Evolutionary conservation across 1,284 basidiomycete genomes (phyloP).

Genomic region (Trichosporon ovoides): DNA sequence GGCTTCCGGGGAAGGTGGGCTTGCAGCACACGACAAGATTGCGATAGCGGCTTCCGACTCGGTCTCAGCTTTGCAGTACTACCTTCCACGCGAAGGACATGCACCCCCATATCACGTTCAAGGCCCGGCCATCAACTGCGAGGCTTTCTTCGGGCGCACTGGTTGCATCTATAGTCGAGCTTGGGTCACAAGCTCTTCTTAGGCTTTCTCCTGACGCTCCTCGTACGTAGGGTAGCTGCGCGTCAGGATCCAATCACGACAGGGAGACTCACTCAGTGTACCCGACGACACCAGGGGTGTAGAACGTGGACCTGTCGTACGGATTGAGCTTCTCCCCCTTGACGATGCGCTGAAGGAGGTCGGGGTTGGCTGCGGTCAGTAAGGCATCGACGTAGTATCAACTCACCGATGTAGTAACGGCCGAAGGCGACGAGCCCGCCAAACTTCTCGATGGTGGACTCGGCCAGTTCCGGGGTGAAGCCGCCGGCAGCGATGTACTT

Average conservation of each 20-base stretch:
- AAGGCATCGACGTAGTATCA: background rate
- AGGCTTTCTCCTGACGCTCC: background rate
- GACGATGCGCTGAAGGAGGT: conserved; percentile 53
- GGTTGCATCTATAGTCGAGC: too few relatives aligned
- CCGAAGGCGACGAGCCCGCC: conserved; percentile 54
- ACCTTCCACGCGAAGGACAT: too few relatives aligned
- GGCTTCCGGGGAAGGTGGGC: too few relatives aligned
- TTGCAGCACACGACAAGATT: too few relatives aligned
- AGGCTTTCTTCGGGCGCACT: too few relatives aligned
- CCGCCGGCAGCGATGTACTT: conserved; percentile 55
- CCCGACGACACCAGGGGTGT: conserved; percentile 24
- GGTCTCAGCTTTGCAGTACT: too few relatives aligned
- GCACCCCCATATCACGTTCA: too few relatives aligned
- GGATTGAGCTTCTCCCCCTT: conserved; percentile 35
- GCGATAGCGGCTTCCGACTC: too few relatives aligned
- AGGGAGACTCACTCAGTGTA: conserved; percentile 23
- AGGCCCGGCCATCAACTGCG: too few relatives aligned
- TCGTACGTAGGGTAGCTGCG: background rate
- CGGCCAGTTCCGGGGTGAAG: conserved; percentile 37
- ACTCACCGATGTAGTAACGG: conserved; percentile 52
- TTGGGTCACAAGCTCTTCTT: too few relatives aligned
- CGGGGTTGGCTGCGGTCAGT: conserved; percentile 50
- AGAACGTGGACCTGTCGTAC: conserved; percentile 42
- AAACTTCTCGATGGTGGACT: conserved; percentile 36
- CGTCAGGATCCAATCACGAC: background rate